Conservation (phyloP, 768 basidiomycete genomes). For the Chalciporus pseudorubinellus region DNA sequence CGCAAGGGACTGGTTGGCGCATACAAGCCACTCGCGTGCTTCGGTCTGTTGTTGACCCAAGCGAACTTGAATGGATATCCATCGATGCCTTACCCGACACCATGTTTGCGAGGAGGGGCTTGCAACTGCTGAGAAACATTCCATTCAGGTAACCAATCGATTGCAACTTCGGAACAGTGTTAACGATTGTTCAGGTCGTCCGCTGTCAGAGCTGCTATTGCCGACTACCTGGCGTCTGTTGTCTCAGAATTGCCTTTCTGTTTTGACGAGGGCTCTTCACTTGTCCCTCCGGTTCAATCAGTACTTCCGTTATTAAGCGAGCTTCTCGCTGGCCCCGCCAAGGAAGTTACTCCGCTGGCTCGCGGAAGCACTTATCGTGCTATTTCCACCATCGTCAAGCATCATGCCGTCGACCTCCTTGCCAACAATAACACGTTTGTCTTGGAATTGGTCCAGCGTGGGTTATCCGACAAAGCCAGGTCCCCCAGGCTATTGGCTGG, state of each 20-base stretch:
- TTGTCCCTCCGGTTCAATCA: slow-evolving; percentile 27
- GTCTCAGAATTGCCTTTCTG: slow-evolving; percentile 9
- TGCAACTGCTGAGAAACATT: slow-evolving; percentile 44
- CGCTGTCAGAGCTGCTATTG: slow-evolving; percentile 16
- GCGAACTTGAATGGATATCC: slow-evolving; percentile 54
- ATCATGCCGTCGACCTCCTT: slow-evolving; percentile 35
- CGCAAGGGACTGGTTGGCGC: slow-evolving; percentile 18
- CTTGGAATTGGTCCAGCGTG: slow-evolving; percentile 42
- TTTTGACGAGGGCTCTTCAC: slow-evolving; percentile 1
- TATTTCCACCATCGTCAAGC: slow-evolving; percentile 41
- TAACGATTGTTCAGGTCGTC: slow-evolving; percentile 18
- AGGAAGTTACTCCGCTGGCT: slow-evolving; percentile 47
- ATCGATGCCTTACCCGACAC: slow-evolving; percentile 42
- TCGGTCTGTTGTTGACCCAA: slow-evolving; percentile 43
- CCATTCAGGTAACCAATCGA: slow-evolving; percentile 39
- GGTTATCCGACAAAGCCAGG: slow-evolving; percentile 54
- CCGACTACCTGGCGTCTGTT: slow-evolving; percentile 21
- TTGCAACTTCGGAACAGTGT: background rate
- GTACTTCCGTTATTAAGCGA: slow-evolving; percentile 35
- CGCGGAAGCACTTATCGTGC: slow-evolving; percentile 43
- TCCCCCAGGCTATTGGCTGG: slow-evolving; percentile 65
- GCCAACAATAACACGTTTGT: slow-evolving; percentile 32
- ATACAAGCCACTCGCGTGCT: slow-evolving; percentile 28
- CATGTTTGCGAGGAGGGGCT: slow-evolving; percentile 41
- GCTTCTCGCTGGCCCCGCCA: slow-evolving; percentile 44